These are phyloP conservation scores for Acacia acuminata DNA, from an alignment of 306 rosid species.

Conservation along the genomic window DNA sequence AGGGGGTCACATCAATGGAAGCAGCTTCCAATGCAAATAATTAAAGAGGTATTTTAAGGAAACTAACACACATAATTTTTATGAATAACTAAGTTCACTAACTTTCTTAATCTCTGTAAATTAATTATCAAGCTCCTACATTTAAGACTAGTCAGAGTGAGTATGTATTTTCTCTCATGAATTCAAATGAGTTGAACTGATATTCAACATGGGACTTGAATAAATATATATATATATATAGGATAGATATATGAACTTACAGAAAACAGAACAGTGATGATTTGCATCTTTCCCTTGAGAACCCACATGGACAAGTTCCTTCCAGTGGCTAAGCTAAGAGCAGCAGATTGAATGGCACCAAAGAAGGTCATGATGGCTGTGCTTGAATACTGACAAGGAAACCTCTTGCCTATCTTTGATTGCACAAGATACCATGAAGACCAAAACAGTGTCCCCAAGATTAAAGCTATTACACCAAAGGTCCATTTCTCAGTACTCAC, in stretches of 20 bases:
- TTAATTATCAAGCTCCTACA: not conserved
- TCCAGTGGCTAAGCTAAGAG: conserved; percentile 47
- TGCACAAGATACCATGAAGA: conserved; percentile 73
- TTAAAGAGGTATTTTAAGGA: too few species aligned
- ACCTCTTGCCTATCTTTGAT: conserved; percentile 55
- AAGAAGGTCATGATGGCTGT: conserved; percentile 73
- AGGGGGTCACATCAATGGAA: too few species aligned
- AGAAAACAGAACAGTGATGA: conserved; percentile 51
- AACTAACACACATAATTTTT: too few species aligned
- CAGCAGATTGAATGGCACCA: conserved; percentile 68
- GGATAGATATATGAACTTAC: conserved; percentile 44
- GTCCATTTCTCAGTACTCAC: conserved; percentile 50
- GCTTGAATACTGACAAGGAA: conserved; percentile 68
- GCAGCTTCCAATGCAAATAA: too few species aligned
- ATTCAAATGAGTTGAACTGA: not conserved
- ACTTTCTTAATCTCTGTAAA: not conserved
- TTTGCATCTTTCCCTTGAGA: conserved; percentile 51
- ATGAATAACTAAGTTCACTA: not conserved
- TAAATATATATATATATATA: not conserved
- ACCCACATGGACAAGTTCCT: conserved; percentile 53
- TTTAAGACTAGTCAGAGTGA: not conserved
- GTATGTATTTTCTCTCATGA: not conserved
- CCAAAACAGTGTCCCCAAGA: conserved; percentile 60
- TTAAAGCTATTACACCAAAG: conserved; percentile 54
- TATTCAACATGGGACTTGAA: not conserved